Base-by-base conservation (phyloP, 2,329 filamentous ascomycete species). In the Hypoxylon sp. region DNA sequence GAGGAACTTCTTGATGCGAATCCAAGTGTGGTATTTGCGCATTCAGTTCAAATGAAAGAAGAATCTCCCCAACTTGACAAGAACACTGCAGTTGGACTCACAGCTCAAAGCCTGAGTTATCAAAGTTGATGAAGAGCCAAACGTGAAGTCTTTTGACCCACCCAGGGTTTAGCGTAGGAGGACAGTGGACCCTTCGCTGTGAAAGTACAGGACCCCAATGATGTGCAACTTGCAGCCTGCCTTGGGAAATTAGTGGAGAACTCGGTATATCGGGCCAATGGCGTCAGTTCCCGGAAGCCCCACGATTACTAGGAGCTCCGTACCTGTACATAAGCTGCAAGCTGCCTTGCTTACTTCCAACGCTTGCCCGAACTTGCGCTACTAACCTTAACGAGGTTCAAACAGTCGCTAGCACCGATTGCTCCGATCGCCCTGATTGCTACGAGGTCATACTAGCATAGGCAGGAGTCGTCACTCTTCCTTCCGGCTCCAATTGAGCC, bases 231-330 rank as follows among this genome's bases (percentile, higher is more conserved):
- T 66, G 22, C 14, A 58, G 46, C 37, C 69, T 53, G n/a, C 48
- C 33, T 68, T 73, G 17, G 67, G 71, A 42, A 54, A 68, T 66
- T 67, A 63, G 58, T 71, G 69, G 69, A 37, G 33, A 54, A 1
- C 2, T 3, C 5, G 6, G 5, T 6, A 3, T 7, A 44, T 6
- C 53, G 44, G 13, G 11, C 74, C 71, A 75, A 73, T 76, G 49
- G 73, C 72, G 73, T 72, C 40, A 50, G 56, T 44, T 75, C 63
- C 73, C 71, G 73, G 31, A 20, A 59, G 51, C 59, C 66, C 61
- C 66, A 68, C 56, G 53, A 53, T 7, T 27, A 57, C 37, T 49
- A 44, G 27, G 37, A 57, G 20, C 14, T 30, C 14, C 22, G 33
- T 25, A 60, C 33, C n/a, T 55, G 55, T 42, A 55, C 40, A 42